Evolutionary conservation across 257 asterid genomes (phyloP), one percentile per base, ranked within the genome.

Genomic region (Hygrophila difformis): DNA sequence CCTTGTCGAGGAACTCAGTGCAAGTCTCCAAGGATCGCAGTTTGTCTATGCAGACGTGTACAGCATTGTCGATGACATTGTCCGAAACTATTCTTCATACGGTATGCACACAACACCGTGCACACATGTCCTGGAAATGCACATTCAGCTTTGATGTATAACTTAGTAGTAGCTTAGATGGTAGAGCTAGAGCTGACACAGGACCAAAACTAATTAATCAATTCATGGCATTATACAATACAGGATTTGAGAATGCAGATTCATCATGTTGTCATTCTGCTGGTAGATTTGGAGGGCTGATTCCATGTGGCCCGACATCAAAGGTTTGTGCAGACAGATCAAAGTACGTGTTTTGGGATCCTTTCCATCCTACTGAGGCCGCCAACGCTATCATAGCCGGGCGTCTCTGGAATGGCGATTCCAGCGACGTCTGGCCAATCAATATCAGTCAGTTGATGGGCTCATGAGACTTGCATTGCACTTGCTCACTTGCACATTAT

Each of bases 341-440:
- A 22, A 85, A 78, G 22, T 76, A 67, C 52, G 82, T 78, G 21
- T 85, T 85, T 20, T 85, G 95, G 95, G 95, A 85, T 69, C 69
- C 93, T 41, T 81, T 39, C 16, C 95, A 85, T 55, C 95, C 93
- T 19, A 22, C 76, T 1, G 87, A 85, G n/a, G 74, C 95, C 10
- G 73, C 84, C 21, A 81, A 85, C 42, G 5, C 48, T 11, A 16
- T 85, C 22, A 59, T 72, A 8, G 82, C 95, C 4, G 61, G 48
- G 37, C 75, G 92, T 12, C 48, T 85, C 16, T 4, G 78, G 26
- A 61, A 81, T 42, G 87, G 92, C n/a, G 63, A 63, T 13, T 12
- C 76, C 1, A 11, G 18, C 2, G 74, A 78, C 61, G 59, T 81
- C 34, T 85, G 76, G 84, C 95, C 93, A 11, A 39, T 76, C 3